Conservation (phyloP, 257 asterid species). For the Plantago major region DNA sequence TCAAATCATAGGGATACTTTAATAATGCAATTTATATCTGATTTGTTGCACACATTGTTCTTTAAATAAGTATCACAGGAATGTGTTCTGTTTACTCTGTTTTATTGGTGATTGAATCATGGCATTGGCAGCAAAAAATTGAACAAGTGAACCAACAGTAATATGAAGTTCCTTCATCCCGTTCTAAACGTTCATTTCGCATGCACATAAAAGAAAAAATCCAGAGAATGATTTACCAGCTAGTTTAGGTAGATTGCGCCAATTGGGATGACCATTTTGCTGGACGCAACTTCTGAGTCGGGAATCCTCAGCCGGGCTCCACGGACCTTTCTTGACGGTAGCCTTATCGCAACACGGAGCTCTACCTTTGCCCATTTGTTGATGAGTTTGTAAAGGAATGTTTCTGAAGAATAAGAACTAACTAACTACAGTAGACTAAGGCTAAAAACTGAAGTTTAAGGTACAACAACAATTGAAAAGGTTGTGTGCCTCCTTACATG, state of each 20-base stretch:
- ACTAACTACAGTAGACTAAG: neutral
- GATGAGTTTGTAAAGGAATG: neutral
- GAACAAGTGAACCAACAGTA: too few relatives aligned
- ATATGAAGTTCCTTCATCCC: too few relatives aligned
- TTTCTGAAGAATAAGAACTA: neutral
- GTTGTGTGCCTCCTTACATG: conserved; percentile 17
- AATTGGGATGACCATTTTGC: conserved; percentile 52
- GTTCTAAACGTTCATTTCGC: too few relatives aligned
- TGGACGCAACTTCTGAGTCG: conserved; percentile 43
- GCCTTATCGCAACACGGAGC: conserved; percentile 71
- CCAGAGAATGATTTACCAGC: conserved; percentile 41
- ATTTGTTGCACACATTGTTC: too few relatives aligned
- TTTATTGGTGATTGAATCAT: too few relatives aligned
- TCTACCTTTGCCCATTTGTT: conserved; percentile 46
- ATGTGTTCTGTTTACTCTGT: neutral
- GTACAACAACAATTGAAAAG: neutral
- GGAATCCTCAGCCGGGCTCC: conserved; percentile 68
- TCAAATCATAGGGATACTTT: too few relatives aligned
- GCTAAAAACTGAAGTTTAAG: neutral
- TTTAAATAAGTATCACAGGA: too few relatives aligned
- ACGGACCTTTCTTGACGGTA: conserved; percentile 60
- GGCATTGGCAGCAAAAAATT: too few relatives aligned
- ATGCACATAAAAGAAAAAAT: neutral
- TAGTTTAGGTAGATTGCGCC: conserved; percentile 71
- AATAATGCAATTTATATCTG: too few relatives aligned